phyloP scores from a whole-genome alignment of 2,329 filamentous ascomycete genomes.

The Penicillium sp. region DNA sequence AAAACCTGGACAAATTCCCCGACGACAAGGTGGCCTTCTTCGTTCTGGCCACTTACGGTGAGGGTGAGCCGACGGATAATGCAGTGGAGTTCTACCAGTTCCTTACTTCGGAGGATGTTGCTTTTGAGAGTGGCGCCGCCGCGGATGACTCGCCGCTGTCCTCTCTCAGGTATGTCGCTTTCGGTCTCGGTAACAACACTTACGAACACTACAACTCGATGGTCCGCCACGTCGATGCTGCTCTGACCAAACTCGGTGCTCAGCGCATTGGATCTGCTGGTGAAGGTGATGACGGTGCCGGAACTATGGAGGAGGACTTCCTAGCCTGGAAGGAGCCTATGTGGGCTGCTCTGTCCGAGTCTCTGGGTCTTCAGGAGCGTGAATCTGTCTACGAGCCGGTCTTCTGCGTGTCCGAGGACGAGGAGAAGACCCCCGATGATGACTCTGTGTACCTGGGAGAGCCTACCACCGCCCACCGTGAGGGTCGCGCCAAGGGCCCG shows the following conservation, averaged over 20 bases:
- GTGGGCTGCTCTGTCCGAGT: slow-evolving; percentile 82
- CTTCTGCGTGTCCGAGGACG: slow-evolving; percentile 77
- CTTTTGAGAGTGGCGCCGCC: slow-evolving; percentile 70
- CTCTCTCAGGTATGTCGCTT: slow-evolving; percentile 89
- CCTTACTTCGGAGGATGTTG: slow-evolving; percentile 73
- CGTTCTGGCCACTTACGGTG: slow-evolving; percentile 93
- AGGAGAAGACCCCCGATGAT: slow-evolving; percentile 71
- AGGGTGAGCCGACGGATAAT: slow-evolving; percentile 98
- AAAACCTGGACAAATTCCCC: slow-evolving; percentile 86
- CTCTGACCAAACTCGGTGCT: slow-evolving; percentile 78
- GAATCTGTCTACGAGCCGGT: slow-evolving; percentile 95
- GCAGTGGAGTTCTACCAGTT: slow-evolving; percentile 99
- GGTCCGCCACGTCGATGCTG: slow-evolving; percentile 87
- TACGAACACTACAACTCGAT: slow-evolving; percentile 99
- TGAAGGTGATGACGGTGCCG: slow-evolving; percentile 95
- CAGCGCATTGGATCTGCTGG: slow-evolving; percentile 82
- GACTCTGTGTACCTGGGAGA: slow-evolving; percentile 90
- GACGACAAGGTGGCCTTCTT: slow-evolving; percentile 93
- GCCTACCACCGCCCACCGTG: slow-evolving; percentile 92
- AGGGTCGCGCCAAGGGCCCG: slow-evolving; percentile 78
- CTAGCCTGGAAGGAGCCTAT: slow-evolving; percentile 99
- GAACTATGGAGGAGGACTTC: slow-evolving; percentile 99
- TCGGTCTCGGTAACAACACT: slow-evolving; percentile 97
- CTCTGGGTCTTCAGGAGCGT: slow-evolving; percentile 89
- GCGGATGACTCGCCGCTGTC: slow-evolving; percentile 69